Conservation (phyloP, 1,139 yeast species). For the Taphrina betulina region DNA sequence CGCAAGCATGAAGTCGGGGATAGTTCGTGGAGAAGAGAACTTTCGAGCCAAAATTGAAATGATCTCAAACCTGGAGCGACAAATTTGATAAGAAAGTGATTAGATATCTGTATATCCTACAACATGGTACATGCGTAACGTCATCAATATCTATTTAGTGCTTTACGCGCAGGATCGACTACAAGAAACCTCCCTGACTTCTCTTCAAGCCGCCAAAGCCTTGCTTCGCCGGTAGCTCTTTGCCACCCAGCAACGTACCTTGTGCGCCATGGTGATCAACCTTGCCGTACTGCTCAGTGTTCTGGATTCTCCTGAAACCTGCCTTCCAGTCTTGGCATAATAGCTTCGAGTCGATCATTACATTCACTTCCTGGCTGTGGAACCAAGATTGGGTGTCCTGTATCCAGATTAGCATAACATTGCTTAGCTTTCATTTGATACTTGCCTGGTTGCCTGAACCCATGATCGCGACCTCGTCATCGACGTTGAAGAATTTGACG, state of each 20-base stretch:
- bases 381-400: conserved; percentile 22
- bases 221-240: conserved; percentile 4
- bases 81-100: no score
- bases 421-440: no score
- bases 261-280: conserved; percentile 3
- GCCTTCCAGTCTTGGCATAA: conserved; percentile 18
- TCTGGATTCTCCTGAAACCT: conserved; percentile 13
- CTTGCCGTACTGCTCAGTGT: conserved; percentile 13
- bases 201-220: conserved; percentile 17
- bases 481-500: conserved; percentile 20
- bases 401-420: neutral
- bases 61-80: no score
- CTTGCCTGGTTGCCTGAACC: conserved; percentile 20
- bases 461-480: conserved; percentile 24
- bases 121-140: no score
- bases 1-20: no score
- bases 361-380: conserved; percentile 23
- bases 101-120: no score
- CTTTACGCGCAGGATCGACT: no score
- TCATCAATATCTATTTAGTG: no score
- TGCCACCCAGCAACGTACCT: neutral
- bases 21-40: no score
- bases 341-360: conserved; percentile 12
- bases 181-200: conserved; percentile 18
- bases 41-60: no score